Evolutionary conservation across 257 asterid species (phyloP).

Genomic region (Salvia rosmarinus): DNA sequence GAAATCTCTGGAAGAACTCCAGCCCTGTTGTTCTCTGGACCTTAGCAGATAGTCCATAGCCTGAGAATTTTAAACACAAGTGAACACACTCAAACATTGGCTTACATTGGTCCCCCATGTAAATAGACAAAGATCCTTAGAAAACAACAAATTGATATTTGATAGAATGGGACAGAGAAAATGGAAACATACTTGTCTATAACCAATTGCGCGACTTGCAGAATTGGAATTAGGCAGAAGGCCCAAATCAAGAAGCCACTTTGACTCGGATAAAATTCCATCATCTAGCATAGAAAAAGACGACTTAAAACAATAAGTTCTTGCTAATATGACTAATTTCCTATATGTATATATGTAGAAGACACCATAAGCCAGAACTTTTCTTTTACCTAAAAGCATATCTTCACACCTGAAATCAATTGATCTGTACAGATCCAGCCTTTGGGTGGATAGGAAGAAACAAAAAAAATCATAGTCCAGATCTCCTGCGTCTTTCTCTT

Average conservation of each 20-base stretch:
- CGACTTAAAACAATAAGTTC: slow-evolving; percentile 3
- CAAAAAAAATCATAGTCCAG: slow-evolving; percentile 88
- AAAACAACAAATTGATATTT: slow-evolving; percentile 11
- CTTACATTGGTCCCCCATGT: neutral
- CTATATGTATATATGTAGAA: slow-evolving; percentile 6
- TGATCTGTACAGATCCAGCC: slow-evolving; percentile 86
- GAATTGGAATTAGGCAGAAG: slow-evolving; percentile 86
- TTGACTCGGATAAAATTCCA: slow-evolving; percentile 83
- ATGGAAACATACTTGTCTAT: slow-evolving; percentile 72
- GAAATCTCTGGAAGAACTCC: slow-evolving; percentile 70
- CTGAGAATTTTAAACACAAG: slow-evolving; percentile 42
- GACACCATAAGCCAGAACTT: slow-evolving; percentile 18
- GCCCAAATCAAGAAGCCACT: slow-evolving; percentile 89
- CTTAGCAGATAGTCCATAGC: slow-evolving; percentile 83
- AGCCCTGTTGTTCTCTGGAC: slow-evolving; percentile 73
- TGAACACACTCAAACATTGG: slow-evolving; percentile 17
- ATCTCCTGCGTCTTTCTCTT: slow-evolving; percentile 47
- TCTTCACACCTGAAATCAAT: slow-evolving; percentile 94
- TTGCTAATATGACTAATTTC: slow-evolving; percentile 14
- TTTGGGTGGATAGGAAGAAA: slow-evolving; percentile 82
- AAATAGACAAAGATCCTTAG: slow-evolving; percentile 22
- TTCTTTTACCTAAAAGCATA: slow-evolving; percentile 76
- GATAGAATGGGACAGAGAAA: slow-evolving; percentile 22
- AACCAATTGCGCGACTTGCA: slow-evolving; percentile 96
- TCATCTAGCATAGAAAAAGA: slow-evolving; percentile 48